phyloP scores from a whole-genome alignment of 805 yeast species.

The Saccharomyces jurei region DNA sequence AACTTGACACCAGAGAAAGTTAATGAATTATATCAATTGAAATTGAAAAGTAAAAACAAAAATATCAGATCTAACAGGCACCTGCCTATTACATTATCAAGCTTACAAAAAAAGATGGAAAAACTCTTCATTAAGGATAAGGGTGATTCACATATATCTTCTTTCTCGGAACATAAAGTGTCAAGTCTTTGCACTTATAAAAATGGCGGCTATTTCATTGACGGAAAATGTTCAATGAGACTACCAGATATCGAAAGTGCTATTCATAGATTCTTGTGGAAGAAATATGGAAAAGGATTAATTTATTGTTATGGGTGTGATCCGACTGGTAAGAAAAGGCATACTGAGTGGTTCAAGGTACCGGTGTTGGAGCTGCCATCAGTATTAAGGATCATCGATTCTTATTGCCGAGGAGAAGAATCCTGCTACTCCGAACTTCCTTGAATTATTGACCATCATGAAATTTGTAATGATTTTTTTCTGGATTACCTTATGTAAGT shows the following conservation, averaged over 20 bases:
- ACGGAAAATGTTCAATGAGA: constrained; percentile 10
- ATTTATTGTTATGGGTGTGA: constrained; percentile 26
- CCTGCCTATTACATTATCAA: not conserved
- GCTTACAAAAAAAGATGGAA: not conserved
- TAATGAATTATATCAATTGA: not conserved
- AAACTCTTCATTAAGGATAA: not conserved
- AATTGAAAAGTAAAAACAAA: not conserved
- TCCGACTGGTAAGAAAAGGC: constrained; percentile 14
- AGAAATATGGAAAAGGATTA: constrained; percentile 23
- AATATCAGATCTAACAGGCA: not conserved
- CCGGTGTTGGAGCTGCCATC: constrained; percentile 19
- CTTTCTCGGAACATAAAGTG: not conserved
- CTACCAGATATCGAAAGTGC: constrained; percentile 16
- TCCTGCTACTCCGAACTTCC: not conserved
- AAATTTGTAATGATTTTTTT: not conserved
- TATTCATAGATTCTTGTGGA: constrained; percentile 24
- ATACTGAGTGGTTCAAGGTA: constrained; percentile 25
- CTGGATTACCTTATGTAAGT: not conserved
- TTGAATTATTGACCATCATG: not conserved
- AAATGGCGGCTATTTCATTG: constrained; percentile 21
- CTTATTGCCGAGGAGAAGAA: constrained; percentile 6
- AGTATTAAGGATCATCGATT: constrained; percentile 14
- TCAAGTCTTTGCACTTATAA: constrained; percentile 7
- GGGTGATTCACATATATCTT: not conserved
- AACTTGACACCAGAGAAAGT: constrained; percentile 22